phyloP scores from a whole-genome alignment of 2,329 filamentous ascomycete species.

The Colletotrichum kahawae region DNA sequence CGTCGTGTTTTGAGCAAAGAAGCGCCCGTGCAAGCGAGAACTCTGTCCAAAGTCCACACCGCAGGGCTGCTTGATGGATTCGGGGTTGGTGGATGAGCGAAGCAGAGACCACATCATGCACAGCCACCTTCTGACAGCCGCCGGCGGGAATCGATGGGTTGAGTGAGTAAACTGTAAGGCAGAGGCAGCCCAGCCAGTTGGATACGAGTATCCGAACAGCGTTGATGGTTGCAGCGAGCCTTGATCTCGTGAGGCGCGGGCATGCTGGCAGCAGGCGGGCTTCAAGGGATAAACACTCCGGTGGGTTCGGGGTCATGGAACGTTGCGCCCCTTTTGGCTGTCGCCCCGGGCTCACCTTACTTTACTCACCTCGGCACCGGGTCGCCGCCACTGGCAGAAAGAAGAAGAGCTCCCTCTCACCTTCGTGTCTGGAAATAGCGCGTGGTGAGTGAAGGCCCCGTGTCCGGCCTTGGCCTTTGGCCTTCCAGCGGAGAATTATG shows the following conservation, averaged over 20 bases:
- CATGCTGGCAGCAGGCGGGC: background rate
- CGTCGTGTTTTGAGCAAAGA: background rate
- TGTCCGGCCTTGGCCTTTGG: slow-evolving; percentile 1
- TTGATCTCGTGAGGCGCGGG: background rate
- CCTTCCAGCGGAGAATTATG: slow-evolving; percentile 16
- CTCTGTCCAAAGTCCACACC: background rate
- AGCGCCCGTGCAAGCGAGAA: background rate
- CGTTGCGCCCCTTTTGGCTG: background rate
- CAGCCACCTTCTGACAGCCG: slow-evolving; percentile 14
- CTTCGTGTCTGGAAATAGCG: slow-evolving; percentile 15
- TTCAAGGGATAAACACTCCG: background rate
- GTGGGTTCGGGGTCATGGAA: background rate
- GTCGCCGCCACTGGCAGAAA: background rate
- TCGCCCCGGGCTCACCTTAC: background rate
- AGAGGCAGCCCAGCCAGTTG: slow-evolving; percentile 6
- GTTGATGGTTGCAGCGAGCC: background rate
- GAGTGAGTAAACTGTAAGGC: background rate
- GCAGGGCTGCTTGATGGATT: background rate
- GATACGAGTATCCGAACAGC: slow-evolving; percentile 8
- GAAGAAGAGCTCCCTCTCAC: background rate
- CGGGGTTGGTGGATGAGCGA: background rate
- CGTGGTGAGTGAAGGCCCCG: background rate
- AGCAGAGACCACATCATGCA: slow-evolving; percentile 13
- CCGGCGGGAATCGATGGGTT: background rate
- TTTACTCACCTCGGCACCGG: background rate